These are phyloP conservation scores for Leptoxyphium fumago DNA, from an alignment of 2,329 filamentous ascomycete species.

Conservation along the genomic window DNA sequence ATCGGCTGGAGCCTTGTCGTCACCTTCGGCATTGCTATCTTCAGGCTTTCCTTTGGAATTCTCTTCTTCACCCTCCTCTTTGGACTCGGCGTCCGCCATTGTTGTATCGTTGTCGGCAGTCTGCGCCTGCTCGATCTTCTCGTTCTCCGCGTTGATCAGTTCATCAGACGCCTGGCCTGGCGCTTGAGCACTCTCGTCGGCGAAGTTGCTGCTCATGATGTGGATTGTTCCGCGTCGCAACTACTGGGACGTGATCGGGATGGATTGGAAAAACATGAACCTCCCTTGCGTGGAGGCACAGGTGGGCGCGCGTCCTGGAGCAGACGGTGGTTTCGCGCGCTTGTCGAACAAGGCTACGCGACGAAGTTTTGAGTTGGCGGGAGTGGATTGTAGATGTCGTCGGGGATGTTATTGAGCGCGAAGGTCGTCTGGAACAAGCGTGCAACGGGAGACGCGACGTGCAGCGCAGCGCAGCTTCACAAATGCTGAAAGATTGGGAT, in stretches of 20 bases:
- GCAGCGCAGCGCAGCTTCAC: not conserved
- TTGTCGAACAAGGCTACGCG: no score
- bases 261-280: not conserved
- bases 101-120: conserved; percentile 17
- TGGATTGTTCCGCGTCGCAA: not conserved
- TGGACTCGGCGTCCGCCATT: conserved; percentile 17
- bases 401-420: no score
- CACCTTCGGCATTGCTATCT: conserved; percentile 6
- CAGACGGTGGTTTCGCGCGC: no score
- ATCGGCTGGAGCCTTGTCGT: conserved; percentile 2
- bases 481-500: not conserved
- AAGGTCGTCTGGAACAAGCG: not conserved
- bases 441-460: not conserved
- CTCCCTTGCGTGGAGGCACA: not conserved
- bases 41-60: conserved; percentile 5
- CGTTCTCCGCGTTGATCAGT: conserved; percentile 21
- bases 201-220: conserved; percentile 11
- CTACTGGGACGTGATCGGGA: no score
- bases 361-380: no score
- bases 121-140: conserved; percentile 16
- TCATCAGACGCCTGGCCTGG: conserved; percentile 21
- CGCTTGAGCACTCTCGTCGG: conserved; percentile 17
- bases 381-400: no score
- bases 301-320: not conserved
- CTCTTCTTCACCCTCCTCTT: conserved; percentile 6